phyloP scores from a whole-genome alignment of 257 asterid species.

The Solanum pennellii region DNA sequence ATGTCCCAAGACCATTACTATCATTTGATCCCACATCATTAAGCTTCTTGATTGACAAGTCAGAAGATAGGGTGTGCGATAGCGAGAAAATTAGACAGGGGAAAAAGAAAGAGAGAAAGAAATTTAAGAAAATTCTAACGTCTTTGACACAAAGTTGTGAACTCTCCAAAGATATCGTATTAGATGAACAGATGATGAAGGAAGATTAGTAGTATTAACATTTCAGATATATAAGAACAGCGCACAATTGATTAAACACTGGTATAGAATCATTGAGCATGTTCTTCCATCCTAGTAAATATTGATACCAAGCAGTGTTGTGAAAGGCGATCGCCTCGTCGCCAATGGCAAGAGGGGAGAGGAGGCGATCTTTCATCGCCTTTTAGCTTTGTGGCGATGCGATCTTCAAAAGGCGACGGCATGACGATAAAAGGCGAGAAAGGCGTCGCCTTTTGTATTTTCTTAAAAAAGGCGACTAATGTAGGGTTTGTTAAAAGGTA shows the following conservation, averaged over 20 bases:
- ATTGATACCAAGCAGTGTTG: background rate
- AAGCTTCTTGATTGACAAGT: background rate
- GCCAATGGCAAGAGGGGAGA: too few species aligned
- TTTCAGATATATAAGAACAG: background rate
- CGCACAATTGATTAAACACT: background rate
- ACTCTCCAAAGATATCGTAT: background rate
- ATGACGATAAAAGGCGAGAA: too few species aligned
- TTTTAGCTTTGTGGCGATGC: too few species aligned
- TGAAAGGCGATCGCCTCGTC: too few species aligned
- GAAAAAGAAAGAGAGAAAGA: background rate
- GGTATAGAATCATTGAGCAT: background rate
- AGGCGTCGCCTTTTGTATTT: too few species aligned
- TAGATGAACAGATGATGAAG: background rate
- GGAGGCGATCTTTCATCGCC: too few species aligned
- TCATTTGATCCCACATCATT: background rate
- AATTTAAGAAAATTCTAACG: background rate
- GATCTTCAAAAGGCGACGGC: too few species aligned
- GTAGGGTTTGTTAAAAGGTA: too few species aligned
- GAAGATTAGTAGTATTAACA: background rate
- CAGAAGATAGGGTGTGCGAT: background rate
- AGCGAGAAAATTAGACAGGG: background rate
- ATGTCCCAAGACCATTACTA: background rate
- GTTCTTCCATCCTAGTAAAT: background rate
- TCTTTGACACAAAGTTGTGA: background rate
- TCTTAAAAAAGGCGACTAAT: too few species aligned